phyloP scores from a whole-genome alignment of 768 basidiomycete species.

The Mycena kentingensis region DNA sequence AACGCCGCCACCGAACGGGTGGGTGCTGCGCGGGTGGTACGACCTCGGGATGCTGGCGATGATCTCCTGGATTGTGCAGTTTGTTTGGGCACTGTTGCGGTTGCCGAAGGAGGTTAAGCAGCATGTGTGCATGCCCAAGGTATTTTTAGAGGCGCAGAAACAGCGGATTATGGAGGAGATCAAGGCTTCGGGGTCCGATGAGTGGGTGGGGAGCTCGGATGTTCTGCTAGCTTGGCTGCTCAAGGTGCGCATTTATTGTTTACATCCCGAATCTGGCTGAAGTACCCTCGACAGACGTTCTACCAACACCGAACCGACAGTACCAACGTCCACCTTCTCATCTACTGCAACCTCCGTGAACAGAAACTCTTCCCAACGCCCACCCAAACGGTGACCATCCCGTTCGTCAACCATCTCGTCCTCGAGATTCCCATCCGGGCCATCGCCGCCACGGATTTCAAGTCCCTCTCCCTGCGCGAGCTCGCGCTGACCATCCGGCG shows the following conservation, averaged over 20 bases:
- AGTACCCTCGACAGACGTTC: too few relatives aligned
- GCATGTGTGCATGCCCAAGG: slow-evolving; percentile 14
- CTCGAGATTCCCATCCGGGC: slow-evolving; percentile 6
- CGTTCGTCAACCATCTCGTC: not conserved
- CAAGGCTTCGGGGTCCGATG: slow-evolving; percentile 7
- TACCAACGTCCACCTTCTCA: slow-evolving; percentile 3
- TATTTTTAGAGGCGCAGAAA: slow-evolving; percentile 9
- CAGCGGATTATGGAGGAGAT: slow-evolving; percentile 6
- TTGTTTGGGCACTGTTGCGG: not conserved
- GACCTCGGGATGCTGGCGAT: not conserved
- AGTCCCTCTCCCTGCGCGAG: not conserved
- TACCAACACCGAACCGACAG: slow-evolving; percentile 1
- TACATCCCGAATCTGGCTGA: too few relatives aligned
- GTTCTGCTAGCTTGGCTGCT: slow-evolving; percentile 16
- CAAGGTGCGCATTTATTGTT: slow-evolving; percentile 1
- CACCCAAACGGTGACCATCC: slow-evolving; percentile 8
- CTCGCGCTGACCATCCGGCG: slow-evolving; percentile 4
- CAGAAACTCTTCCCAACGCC: not conserved
- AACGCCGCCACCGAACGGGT: too few relatives aligned
- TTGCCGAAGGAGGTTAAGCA: slow-evolving; percentile 2
- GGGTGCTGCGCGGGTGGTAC: not conserved
- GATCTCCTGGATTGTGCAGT: not conserved
- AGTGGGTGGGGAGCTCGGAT: slow-evolving; percentile 20
- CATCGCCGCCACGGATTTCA: not conserved
- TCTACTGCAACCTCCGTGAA: not conserved